A percentile compares a stretch with the other conserved stretches of the same genome.
Conservation (phyloP, 2,329 filamentous ascomycete species). For the Neopestalotiopsis rosae region DNA sequence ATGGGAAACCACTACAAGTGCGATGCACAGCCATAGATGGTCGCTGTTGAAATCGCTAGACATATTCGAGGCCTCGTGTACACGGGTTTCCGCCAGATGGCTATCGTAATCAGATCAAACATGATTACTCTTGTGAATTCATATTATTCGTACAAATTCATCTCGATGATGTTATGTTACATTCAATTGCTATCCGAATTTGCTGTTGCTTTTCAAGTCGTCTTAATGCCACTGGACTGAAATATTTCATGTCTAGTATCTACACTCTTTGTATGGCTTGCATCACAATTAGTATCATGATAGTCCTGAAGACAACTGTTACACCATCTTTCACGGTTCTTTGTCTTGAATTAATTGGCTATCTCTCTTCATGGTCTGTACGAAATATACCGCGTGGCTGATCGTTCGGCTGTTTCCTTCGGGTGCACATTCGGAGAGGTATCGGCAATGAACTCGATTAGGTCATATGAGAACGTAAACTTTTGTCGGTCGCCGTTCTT, state of each 20-base stretch:
- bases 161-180: background rate
- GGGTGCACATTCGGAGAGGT: too few relatives aligned
- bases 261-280: background rate
- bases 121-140: background rate
- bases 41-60: background rate
- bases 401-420: too few relatives aligned
- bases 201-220: background rate
- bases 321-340: too few relatives aligned
- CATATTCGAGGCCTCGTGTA: background rate
- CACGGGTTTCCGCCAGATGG: too few relatives aligned
- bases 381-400: too few relatives aligned
- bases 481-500: too few relatives aligned
- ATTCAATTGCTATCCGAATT: background rate
- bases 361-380: too few relatives aligned
- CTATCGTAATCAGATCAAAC: background rate
- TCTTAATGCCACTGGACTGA: background rate
- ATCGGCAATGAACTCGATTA: too few relatives aligned
- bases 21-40: background rate
- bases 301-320: too few relatives aligned
- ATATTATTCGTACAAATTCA: background rate
- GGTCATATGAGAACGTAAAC: too few relatives aligned
- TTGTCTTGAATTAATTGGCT: too few relatives aligned
- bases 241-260: conserved; percentile 3
- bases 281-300: background rate
- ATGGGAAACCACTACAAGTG: conserved; percentile 3